Base-by-base conservation (phyloP, 2,329 filamentous ascomycete species). In the Colletotrichum cordylinicola region DNA sequence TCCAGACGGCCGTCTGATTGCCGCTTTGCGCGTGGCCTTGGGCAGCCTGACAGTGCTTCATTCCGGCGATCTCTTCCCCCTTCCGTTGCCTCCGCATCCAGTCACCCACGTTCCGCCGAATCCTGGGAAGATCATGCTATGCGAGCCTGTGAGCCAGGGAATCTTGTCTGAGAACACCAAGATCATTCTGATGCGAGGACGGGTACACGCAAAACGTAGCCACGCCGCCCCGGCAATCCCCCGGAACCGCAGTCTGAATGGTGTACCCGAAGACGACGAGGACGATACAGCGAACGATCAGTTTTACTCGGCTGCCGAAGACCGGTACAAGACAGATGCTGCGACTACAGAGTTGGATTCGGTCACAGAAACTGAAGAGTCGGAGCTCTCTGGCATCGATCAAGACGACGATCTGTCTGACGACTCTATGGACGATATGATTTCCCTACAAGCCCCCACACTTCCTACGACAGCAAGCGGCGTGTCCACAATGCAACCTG, bases 71-170 rank as follows among this genome's bases (percentile, higher is more conserved):
- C 84, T 96, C 67, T 93, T 94, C 77, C 90, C 91, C 12, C 87
- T 99, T 55, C 94, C 95, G 15, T 88, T 98, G 33, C 92, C 94
- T 10, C 91, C 95, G 4, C 96, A 98, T 84, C 94, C 96, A 15
- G 93, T 98, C 78, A 98, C 96, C 10, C 95, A 98, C 84, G 91
- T 94, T 21, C 92, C 95, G 29, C 91, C 95, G 16, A 95, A 95
- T 56, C 95, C 96, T 0, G 97, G 95, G 56, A 96, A 94, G 85
- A 94, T 98, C 76, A 93, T 95, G 64, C 92, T 98, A n/a, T 98
- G 96, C 82, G 97, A 99, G 83, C 97, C 97, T 10, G 96, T 98
- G 18, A 92, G 95, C 8, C 97, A 99, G 84, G 97, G 97, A 10
- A 84, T 97, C 7, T 83, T 99, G 62, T 90, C 93, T 10, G 90